phyloP scores from a whole-genome alignment of 2,329 filamentous ascomycete species.

The Rutstroemia sydowiana region DNA sequence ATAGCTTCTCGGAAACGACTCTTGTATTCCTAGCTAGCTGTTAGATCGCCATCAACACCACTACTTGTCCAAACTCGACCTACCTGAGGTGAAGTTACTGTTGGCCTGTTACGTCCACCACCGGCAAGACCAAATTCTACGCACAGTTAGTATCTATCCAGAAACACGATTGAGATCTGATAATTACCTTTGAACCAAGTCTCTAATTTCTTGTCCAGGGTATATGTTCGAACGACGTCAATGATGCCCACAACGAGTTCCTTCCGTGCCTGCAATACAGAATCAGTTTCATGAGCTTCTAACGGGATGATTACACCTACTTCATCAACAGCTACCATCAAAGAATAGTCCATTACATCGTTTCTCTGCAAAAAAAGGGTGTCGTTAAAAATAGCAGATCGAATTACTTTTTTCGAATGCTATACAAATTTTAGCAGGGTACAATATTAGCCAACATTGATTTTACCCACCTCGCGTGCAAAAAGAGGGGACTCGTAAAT shows the following conservation, averaged over 20 bases:
- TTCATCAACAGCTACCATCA: constrained; percentile 98
- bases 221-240: constrained; percentile 96
- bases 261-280: constrained; percentile 46
- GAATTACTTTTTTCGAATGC: constrained; percentile 88
- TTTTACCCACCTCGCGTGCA: constrained; percentile 56
- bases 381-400: constrained; percentile 93
- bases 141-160: neutral
- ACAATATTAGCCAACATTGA: neutral
- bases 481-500: constrained; percentile 97
- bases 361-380: constrained; percentile 90
- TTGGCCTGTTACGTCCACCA: constrained; percentile 74
- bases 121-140: constrained; percentile 72
- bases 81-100: constrained; percentile 93
- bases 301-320: constrained; percentile 4
- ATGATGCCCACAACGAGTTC: constrained; percentile 97
- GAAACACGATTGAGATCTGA: neutral
- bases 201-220: constrained; percentile 99
- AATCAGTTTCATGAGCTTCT: neutral
- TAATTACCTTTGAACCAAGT: constrained; percentile 79
- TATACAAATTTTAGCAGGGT: constrained; percentile 8
- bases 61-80: neutral
- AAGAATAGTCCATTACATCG: constrained; percentile 97
- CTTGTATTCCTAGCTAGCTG: constrained; percentile 62
- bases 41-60: neutral
- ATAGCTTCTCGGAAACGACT: constrained; percentile 93